Base-by-base conservation (phyloP, 805 yeast species). In the Suhomyces sp. region DNA sequence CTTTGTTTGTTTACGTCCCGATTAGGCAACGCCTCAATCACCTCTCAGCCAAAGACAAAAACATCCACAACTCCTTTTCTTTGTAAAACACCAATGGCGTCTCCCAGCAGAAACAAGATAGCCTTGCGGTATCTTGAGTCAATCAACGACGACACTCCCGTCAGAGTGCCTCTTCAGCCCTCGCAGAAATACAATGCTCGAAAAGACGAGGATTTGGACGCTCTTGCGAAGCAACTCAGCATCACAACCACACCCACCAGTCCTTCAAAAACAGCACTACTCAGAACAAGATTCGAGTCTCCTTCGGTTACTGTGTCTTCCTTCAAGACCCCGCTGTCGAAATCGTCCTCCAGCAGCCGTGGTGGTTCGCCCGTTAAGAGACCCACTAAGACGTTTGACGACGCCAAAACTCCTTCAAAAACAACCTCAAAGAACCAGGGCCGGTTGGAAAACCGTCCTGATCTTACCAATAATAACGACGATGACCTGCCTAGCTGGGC, bases 301-400 rank as follows among this genome's bases (percentile, higher is more conserved):
- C 76, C 77, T 2, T 72, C 77, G 10, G 79, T 73, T 1, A 75
- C 78, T 0, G 72, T 75, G 4, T 70, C 76, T 2, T 68, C 76
- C 5, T 75, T 75, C 60, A 74, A 73, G 53, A 61, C 68, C 15
- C 70, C 76, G 1, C 60, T 61, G 52, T 56, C 46, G 46, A 63
- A 63, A 48, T 51, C 60, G 15, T 54, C 70, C 10, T 54, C 58
- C 12, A 59, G 59, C 35, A 60, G 61, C 51, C 55, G 51, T 24
- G 49, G 54, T 10, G 58, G 58, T 19, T 60, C 65, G n/a, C 48
- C 55, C 17, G 8, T 45, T n/a, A 52, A 53, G 44, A 47, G 41
- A 38, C 15, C 40, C 35, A 42, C 19, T 24, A 24, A 42, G 7
- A 40, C 8, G 6, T 9, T 19, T 19, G 13, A 38, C 42, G 46